These are phyloP conservation scores for Brassica juncea DNA, from an alignment of 345 rosid species.

Conservation along the genomic window DNA sequence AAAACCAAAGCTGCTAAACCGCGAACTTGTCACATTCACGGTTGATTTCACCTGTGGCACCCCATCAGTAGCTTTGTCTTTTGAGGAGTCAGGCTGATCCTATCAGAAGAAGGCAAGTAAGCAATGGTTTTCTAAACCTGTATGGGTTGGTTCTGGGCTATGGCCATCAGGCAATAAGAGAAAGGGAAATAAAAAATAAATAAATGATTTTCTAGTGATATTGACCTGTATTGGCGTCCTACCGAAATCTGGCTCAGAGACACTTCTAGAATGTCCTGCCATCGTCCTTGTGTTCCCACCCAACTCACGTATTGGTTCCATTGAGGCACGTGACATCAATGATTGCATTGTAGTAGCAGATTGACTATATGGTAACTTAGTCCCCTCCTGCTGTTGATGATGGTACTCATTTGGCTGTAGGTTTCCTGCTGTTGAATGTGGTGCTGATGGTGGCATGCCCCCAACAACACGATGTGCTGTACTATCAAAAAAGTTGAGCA, in stretches of 20 bases:
- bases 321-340: conserved; percentile 49
- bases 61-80: conserved; percentile 49
- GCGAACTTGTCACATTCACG: conserved; percentile 52
- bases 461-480: conserved; percentile 72
- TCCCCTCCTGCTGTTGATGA: conserved; percentile 36
- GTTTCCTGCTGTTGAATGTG: conserved; percentile 41
- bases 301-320: conserved; percentile 61
- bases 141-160: background rate
- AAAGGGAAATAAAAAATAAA: background rate
- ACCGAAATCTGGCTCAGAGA: conserved; percentile 71
- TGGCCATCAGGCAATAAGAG: background rate
- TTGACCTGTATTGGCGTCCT: conserved; percentile 55
- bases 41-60: conserved; percentile 59
- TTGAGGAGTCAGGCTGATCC: conserved; percentile 63
- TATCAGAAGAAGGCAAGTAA: conserved; percentile 26
- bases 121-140: conserved; percentile 16
- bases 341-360: conserved; percentile 58
- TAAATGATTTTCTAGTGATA: conserved; percentile 26
- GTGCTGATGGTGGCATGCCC: conserved; percentile 52
- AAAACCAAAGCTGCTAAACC: conserved; percentile 77
- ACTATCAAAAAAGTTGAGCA: conserved; percentile 62
- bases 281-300: conserved; percentile 42
- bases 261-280: conserved; percentile 54
- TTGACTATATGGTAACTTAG: conserved; percentile 52
- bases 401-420: conserved; percentile 42